Base-by-base conservation (phyloP, 495 filamentous ascomycete species). In the Xanthoparmelia taractica region DNA sequence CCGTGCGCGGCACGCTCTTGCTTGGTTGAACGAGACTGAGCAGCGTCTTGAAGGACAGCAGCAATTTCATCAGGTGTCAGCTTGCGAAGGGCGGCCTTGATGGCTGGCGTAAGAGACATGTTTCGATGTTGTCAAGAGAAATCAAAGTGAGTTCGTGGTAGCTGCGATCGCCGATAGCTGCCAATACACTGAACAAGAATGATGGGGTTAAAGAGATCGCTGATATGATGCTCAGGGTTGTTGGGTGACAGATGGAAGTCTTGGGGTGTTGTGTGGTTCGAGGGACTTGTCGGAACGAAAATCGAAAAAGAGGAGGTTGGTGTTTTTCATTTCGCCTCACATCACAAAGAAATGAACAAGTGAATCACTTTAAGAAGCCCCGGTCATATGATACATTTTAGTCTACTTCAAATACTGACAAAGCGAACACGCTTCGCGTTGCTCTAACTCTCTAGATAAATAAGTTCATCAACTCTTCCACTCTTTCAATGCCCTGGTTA, bases 241-340 rank as follows among this genome's bases (percentile, higher is more conserved):
- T 47, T 47, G 43, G 43, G 8, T 47, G 20, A 47, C 2, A 23
- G 43, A 11, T n/a, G n/a, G n/a, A 47, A 10, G 43, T 47, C 23
- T 47, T n/a, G 43, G 8, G 0, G n/a, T 47, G 41, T 47, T 47
- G 20, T 25, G 57, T 43, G 15, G 5, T 59, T 27, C 8, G 43
- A 59, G 25, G n/a, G 34, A 23, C 8, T 25, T 25, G 33, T 23
- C 45, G 45, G 41, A 20, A 38, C n/a, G 18, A n/a, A 50, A 61
- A 29, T 29, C 23, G 34, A 61, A 61, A 61, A 48, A 6, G 17
- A 45, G 59, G 59, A 43, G 59, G 59, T 61, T 61, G 59, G 59
- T 61, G 27, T 50, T 61, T 47, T 47, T 47, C 43, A n/a, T 61
- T 47, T 45, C 43, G 13, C 38, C 27, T 52, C 59, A 61, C 59